phyloP scores from a whole-genome alignment of 129 eudicot species.

The Chrysanthemum makinoi region DNA sequence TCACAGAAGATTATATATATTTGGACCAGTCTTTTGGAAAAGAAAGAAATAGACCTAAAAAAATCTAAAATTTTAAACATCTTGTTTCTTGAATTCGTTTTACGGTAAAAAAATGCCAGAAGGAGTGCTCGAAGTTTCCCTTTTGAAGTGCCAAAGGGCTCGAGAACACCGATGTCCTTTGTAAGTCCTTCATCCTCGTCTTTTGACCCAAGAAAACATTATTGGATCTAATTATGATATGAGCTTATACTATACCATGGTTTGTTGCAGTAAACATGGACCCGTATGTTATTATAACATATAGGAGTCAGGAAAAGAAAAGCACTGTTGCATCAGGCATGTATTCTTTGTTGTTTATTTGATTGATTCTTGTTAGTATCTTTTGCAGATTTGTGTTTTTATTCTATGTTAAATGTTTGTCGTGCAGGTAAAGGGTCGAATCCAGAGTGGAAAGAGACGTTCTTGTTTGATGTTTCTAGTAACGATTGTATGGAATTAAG shows the following conservation, averaged over 20 bases:
- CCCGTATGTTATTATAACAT: slow-evolving; percentile 61
- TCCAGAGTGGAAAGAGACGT: slow-evolving; percentile 83
- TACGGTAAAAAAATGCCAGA: slow-evolving; percentile 40
- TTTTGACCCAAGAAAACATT: neutral
- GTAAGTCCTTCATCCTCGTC: slow-evolving; percentile 35
- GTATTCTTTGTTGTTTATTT: neutral
- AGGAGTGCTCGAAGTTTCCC: slow-evolving; percentile 80
- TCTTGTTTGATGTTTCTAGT: slow-evolving; percentile 48
- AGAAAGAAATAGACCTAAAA: slow-evolving; percentile 2
- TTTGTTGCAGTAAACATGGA: slow-evolving; percentile 53
- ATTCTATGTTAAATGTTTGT: neutral
- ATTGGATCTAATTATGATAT: too few relatives aligned
- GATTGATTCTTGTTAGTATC: neutral
- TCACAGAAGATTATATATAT: slow-evolving; percentile 14
- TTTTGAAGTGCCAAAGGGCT: slow-evolving; percentile 78
- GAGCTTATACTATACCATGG: neutral
- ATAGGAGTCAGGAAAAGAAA: slow-evolving; percentile 65
- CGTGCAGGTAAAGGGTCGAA: slow-evolving; percentile 56
- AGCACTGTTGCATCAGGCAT: slow-evolving; percentile 67
- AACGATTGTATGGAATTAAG: slow-evolving; percentile 36
- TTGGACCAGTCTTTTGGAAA: neutral
- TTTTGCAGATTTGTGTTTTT: neutral
- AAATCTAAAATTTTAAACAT: neutral
- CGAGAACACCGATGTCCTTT: slow-evolving; percentile 48
- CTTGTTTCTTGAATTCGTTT: slow-evolving; percentile 13